A percentile compares a stretch with the other conserved stretches of the same genome.
phyloP scores from a whole-genome alignment of 2,329 filamentous ascomycete species.

The Bipolaris victoriae region DNA sequence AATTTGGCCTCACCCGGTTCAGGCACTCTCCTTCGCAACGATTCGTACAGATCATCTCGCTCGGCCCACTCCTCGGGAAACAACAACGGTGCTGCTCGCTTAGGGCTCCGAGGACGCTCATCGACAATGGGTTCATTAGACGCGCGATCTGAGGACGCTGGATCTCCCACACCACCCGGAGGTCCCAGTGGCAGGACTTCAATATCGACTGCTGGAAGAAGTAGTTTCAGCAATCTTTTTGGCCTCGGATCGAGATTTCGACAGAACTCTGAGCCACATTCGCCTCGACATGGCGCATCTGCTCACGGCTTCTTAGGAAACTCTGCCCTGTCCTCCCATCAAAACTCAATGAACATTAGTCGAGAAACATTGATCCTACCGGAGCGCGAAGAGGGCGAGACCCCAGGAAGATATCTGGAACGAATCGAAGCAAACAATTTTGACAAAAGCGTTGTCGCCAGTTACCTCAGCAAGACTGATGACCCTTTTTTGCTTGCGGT shows the following conservation, averaged over 20 bases:
- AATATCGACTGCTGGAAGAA: slow-evolving; percentile 81
- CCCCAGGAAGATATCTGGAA: slow-evolving; percentile 84
- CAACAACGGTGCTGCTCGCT: slow-evolving; percentile 63
- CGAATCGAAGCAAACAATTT: slow-evolving; percentile 80
- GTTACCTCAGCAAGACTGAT: slow-evolving; percentile 81
- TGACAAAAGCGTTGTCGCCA: slow-evolving; percentile 81
- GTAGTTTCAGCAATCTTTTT: slow-evolving; percentile 91
- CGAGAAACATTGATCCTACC: slow-evolving; percentile 75
- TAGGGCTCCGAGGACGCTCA: slow-evolving; percentile 74
- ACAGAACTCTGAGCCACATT: slow-evolving; percentile 76
- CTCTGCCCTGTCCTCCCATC: slow-evolving; percentile 76
- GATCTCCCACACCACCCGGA: slow-evolving; percentile 62
- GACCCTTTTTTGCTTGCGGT: slow-evolving; percentile 85
- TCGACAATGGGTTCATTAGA: slow-evolving; percentile 87
- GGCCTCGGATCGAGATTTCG: slow-evolving; percentile 75
- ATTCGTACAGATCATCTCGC: slow-evolving; percentile 68
- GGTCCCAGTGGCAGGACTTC: slow-evolving; percentile 68
- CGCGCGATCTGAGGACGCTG: slow-evolving; percentile 73
- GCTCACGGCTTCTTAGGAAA: slow-evolving; percentile 66
- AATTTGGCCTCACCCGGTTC: slow-evolving; percentile 54
- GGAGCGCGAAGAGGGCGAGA: slow-evolving; percentile 83
- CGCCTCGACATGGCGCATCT: slow-evolving; percentile 65
- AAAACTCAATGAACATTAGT: slow-evolving; percentile 79
- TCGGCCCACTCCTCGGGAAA: slow-evolving; percentile 66
- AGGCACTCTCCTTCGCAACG: slow-evolving; percentile 62